These are phyloP conservation scores for Penicillium sp. DNA, from an alignment of 2,329 filamentous ascomycete species.

Conservation along the genomic window DNA sequence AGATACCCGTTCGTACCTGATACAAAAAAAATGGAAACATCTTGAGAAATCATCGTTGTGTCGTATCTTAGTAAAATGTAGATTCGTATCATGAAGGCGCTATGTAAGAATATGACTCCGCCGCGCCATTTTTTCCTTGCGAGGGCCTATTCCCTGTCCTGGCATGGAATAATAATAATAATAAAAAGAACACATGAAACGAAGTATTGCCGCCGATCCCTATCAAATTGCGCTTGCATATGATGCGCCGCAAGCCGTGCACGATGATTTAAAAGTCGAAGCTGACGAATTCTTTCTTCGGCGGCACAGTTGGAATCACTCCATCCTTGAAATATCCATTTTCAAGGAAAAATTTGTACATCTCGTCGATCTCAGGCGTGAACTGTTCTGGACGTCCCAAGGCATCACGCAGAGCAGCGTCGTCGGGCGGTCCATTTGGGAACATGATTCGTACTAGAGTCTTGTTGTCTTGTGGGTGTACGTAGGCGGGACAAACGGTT, in stretches of 20 bases:
- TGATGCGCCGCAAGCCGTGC: background rate
- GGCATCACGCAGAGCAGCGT: slow-evolving; percentile 47
- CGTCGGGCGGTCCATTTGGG: slow-evolving; percentile 67
- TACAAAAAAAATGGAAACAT: slow-evolving; percentile 39
- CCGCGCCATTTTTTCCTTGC: background rate
- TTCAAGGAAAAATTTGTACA: slow-evolving; percentile 68
- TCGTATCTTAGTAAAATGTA: background rate
- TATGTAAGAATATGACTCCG: background rate
- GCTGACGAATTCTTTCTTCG: slow-evolving; percentile 72
- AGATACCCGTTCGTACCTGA: slow-evolving; percentile 38
- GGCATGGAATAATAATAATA: background rate
- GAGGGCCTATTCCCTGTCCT: background rate
- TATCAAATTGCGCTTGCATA: background rate
- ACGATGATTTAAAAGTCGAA: slow-evolving; percentile 67
- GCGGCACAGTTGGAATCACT: slow-evolving; percentile 76
- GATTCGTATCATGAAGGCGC: background rate
- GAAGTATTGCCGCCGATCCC: no score
- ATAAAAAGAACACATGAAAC: no score
- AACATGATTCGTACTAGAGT: slow-evolving; percentile 72
- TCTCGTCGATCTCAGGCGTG: slow-evolving; percentile 58
- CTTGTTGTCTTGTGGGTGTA: slow-evolving; percentile 58
- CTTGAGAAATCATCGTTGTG: slow-evolving; percentile 23
- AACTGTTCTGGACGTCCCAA: slow-evolving; percentile 59
- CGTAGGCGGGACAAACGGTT: slow-evolving; percentile 51
- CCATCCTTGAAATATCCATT: slow-evolving; percentile 72